phyloP scores from a whole-genome alignment of 2,329 filamentous ascomycete genomes.

The Metarhizium guizhouense region DNA sequence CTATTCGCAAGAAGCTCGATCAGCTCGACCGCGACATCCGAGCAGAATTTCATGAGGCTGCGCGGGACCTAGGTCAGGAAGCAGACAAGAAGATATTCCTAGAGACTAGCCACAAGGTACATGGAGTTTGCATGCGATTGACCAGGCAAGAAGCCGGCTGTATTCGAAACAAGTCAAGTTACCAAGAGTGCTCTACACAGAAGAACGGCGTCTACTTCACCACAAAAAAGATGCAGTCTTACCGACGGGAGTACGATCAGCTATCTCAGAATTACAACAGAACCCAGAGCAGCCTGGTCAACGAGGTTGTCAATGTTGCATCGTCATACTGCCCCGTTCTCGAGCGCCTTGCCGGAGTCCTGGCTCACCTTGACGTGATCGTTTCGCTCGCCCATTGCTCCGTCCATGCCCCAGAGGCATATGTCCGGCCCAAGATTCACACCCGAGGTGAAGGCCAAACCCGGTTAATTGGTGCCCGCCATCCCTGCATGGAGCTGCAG shows the following conservation, averaged over 20 bases:
- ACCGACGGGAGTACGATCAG: conserved; percentile 88
- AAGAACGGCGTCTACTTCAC: conserved; percentile 99
- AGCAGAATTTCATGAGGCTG: conserved; percentile 66
- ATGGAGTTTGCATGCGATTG: conserved; percentile 93
- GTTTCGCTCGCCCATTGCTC: conserved; percentile 89
- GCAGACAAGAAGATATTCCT: conserved; percentile 98
- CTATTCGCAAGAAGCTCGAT: conserved; percentile 88
- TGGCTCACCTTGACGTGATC: conserved; percentile 88
- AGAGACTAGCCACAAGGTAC: conserved; percentile 80
- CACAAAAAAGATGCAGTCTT: conserved; percentile 67
- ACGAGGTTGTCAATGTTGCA: conserved; percentile 86
- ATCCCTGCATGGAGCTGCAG: conserved; percentile 98
- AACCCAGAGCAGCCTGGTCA: conserved; percentile 83
- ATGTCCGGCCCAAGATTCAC: conserved; percentile 86
- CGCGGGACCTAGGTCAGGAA: conserved; percentile 78
- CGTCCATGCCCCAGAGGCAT: conserved; percentile 84
- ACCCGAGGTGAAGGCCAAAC: conserved; percentile 81
- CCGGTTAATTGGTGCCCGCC: conserved; percentile 81
- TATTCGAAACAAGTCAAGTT: conserved; percentile 83
- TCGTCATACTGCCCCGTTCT: conserved; percentile 91
- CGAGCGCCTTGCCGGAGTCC: conserved; percentile 76
- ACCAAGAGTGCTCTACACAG: conserved; percentile 93
- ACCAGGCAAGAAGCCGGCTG: conserved; percentile 86
- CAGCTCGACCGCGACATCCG: conserved; percentile 76
- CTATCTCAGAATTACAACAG: conserved; percentile 90